Evolutionary conservation across 2,329 filamentous ascomycete species (phyloP).

Genomic region (Akanthomyces uredinophilus): DNA sequence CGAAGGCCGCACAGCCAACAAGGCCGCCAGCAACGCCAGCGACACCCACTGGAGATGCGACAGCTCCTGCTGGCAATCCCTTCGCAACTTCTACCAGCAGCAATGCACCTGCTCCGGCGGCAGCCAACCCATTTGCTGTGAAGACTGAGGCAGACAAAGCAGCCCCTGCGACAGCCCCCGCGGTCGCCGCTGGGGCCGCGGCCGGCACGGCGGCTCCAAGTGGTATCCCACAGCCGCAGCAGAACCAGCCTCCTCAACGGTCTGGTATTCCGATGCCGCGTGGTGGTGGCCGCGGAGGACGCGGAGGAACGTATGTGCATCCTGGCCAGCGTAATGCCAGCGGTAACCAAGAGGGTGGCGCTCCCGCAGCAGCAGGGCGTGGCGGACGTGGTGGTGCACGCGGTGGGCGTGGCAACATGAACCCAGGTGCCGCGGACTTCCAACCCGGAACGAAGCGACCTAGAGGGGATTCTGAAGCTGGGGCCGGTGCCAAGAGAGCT

Average conservation of each 20-base stretch:
- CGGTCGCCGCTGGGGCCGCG: conserved; percentile 14
- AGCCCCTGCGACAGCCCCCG: conserved; percentile 15
- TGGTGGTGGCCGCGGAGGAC: conserved; percentile 35
- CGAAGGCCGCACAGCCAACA: conserved; percentile 13
- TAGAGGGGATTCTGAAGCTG: conserved; percentile 45
- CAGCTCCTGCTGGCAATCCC: conserved; percentile 14
- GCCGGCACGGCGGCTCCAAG: conserved; percentile 10
- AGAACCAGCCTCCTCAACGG: conserved; percentile 20
- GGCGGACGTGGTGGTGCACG: conserved; percentile 38
- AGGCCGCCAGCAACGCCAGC: background rate
- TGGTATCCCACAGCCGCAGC: conserved; percentile 15
- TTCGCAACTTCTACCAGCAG: conserved; percentile 18
- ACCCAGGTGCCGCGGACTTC: conserved; percentile 49
- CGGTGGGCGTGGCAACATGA: conserved; percentile 40
- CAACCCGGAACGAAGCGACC: conserved; percentile 54
- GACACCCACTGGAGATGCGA: background rate
- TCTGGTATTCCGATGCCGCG: conserved; percentile 39
- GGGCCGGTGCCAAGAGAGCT: conserved; percentile 38
- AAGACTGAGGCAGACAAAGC: conserved; percentile 14
- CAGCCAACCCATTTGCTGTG: conserved; percentile 30
- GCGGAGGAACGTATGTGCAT: conserved; percentile 34
- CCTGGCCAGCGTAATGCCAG: conserved; percentile 33
- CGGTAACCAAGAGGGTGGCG: conserved; percentile 32
- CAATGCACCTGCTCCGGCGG: conserved; percentile 15
- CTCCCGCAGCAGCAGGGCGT: conserved; percentile 25